Base-by-base conservation (phyloP, 2,329 filamentous ascomycete species). In the Aulographum hederae region DNA sequence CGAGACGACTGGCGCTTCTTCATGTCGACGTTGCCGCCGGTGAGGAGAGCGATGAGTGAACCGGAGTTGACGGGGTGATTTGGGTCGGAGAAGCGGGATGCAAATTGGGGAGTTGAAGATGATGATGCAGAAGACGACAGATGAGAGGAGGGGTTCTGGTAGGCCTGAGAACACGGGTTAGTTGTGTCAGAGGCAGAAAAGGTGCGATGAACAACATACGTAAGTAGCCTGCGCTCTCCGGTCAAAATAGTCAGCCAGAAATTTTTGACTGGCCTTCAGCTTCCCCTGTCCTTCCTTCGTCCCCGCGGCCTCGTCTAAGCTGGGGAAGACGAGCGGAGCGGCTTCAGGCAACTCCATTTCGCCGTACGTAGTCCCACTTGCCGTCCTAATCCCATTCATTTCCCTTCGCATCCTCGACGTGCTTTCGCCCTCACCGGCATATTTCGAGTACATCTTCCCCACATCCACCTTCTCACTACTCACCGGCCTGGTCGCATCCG, bases 201-300 rank as follows among this genome's bases (percentile, higher is more conserved):
- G 36, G 10, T 28, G 20, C 23, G 23, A 34, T 15, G 28, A 34
- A 18, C 18, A 23, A 41, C 47, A 38, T 30, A 58, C 58, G 36
- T 60, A 67, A 28, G 49, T 41, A 0, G 61, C 59, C 30, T 61
- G 57, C 0, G 60, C 57, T 14, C 61, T 47, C 11, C 58, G 53
- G 39, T 69, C 65, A 28, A 60, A 41, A 40, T 69, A 69, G 28
- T 57, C 52, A 3, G 43, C 46, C n/a, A 67, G 46, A 39, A 64
- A 57, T 29, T 48, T 41, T 20, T 50, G 43, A n/a, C 40, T 38
- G 4, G 39, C 38, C 31, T 51, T 52, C 37, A 53, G 40, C 5
- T 39, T 42, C 19, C 47, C 43, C 15, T 43, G 39, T 18, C 39
- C 38, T 11, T 43, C 41, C 4, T 38, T 39, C n/a, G n/a, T n/a